Evolutionary conservation across 768 basidiomycete genomes (phyloP).

Genomic region (Pleurotus citrinopileatus): DNA sequence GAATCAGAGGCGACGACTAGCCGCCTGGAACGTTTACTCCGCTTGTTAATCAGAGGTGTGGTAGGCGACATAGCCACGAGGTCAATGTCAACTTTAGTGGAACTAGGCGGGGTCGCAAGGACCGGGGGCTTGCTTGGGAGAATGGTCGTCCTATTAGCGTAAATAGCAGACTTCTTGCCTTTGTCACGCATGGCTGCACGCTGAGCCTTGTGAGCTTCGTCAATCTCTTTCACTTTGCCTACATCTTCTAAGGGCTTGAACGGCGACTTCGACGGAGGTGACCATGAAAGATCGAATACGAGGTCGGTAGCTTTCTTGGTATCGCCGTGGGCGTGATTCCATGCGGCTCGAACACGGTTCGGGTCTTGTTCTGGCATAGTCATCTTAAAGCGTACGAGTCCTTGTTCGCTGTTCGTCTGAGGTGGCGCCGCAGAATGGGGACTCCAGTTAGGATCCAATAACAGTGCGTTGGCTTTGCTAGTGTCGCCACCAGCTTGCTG

Average conservation of each 20-base stretch:
- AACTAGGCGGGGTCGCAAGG: slow-evolving; percentile 35
- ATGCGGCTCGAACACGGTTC: slow-evolving; percentile 57
- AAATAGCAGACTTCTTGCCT: slow-evolving; percentile 81
- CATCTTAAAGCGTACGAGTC: slow-evolving; percentile 57
- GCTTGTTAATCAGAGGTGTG: slow-evolving; percentile 36
- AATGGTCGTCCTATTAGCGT: slow-evolving; percentile 55
- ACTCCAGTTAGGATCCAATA: slow-evolving; percentile 21
- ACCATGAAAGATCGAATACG: slow-evolving; percentile 57
- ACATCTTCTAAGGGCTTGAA: slow-evolving; percentile 31
- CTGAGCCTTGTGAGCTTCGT: slow-evolving; percentile 68
- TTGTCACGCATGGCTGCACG: slow-evolving; percentile 68
- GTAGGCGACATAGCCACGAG: slow-evolving; percentile 29
- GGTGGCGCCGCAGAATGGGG: slow-evolving; percentile 13
- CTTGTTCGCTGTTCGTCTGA: slow-evolving; percentile 23
- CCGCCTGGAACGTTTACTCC: slow-evolving; percentile 54
- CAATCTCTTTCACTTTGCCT: slow-evolving; percentile 69
- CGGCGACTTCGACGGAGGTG: slow-evolving; percentile 24
- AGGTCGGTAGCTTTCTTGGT: slow-evolving; percentile 57
- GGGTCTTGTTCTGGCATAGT: slow-evolving; percentile 52
- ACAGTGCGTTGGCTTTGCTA: not conserved
- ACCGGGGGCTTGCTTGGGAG: slow-evolving; percentile 40
- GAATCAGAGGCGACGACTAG: slow-evolving; percentile 67
- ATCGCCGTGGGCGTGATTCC: slow-evolving; percentile 61
- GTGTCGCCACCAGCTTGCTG: slow-evolving; percentile 1
- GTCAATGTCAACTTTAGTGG: slow-evolving; percentile 34